Base-by-base conservation (phyloP, 2,329 filamentous ascomycete genomes). In the Fusarium paranaense region DNA sequence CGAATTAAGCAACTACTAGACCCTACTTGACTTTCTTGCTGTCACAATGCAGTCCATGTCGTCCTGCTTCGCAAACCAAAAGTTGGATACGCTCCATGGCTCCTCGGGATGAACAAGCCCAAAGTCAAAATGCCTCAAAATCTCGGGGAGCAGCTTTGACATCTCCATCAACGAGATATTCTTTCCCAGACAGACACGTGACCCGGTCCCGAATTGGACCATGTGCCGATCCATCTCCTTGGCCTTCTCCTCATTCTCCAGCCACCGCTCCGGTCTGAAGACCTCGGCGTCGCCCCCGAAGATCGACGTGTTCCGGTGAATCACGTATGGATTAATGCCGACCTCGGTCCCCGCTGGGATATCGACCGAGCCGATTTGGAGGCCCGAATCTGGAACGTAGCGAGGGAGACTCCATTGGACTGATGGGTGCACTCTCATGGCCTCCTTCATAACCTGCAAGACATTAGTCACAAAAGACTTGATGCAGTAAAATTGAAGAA, bases 91-190 rank as follows among this genome's bases (percentile, higher is more conserved):
- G 16, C 27, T 63, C 61, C 61, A 63, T 6, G 47, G 27, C 6
- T 25, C 47, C 9, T 16, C 11, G 6, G 61, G 47, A 25, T 54
- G 22, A 32, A 63, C 61, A 22, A 63, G 47, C 25, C 27, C 35
- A 33, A 67, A 67, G 16, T 67, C 42, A 16, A 67, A 67, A 32
- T 64, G 47, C n/a, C 60, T 22, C 8, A 67, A 20, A n/a, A 67
- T 20, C 25, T 67, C 50, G 6, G 65, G 65, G 3, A 67, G 40
- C 18, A 64, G 16, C 37, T 67, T 67, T 9, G 60, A 59, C 60
- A 67, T 64, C 20, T 64, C 65, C 65, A 67, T 67, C 33, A 67
- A 18, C 7, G 60, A 64, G 14, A 67, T 64, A 4, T 67, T 67
- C 42, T 64, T 64, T 1, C 65, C 60, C 11, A 67, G 33, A 18